Evolutionary conservation across 352 stramenopile species (phyloP).

Genomic region (Elongisporangium undulatum): DNA sequence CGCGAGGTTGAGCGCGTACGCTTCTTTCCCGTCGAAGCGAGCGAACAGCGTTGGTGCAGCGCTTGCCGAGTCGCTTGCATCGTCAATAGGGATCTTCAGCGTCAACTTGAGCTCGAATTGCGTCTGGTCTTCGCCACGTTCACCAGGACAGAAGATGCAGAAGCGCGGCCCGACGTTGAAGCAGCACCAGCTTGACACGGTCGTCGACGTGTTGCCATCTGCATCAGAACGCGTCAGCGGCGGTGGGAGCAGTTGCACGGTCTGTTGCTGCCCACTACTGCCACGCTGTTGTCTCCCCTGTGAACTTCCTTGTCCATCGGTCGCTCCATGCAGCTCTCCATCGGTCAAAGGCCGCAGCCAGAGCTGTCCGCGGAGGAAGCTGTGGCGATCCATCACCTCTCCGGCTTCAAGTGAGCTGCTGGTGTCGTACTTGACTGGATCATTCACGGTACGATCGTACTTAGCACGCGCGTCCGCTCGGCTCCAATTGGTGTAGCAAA

Average conservation of each 20-base stretch:
- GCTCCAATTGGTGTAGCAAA: no score
- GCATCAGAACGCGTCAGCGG: background rate
- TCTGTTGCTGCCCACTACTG: no score
- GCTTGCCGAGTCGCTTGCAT: background rate
- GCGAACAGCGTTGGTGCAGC: background rate
- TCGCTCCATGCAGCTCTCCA: no score
- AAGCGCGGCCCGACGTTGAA: slow-evolving; percentile 28
- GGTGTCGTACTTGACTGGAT: no score
- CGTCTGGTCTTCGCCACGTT: slow-evolving; percentile 23
- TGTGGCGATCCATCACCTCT: no score
- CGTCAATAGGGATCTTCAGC: background rate
- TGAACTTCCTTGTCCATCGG: no score
- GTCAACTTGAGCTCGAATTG: slow-evolving; percentile 23
- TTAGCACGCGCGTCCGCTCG: no score
- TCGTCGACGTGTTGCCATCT: background rate
- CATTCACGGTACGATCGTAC: no score
- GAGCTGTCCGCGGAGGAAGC: no score
- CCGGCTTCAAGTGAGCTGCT: no score
- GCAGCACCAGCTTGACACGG: slow-evolving; percentile 15
- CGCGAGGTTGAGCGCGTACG: slow-evolving; percentile 19
- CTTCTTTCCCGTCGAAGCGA: slow-evolving; percentile 18
- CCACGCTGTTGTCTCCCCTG: no score
- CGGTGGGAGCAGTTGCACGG: slow-evolving; percentile 2
- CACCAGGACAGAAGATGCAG: slow-evolving; percentile 21
- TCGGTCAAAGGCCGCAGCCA: no score